Base-by-base conservation (phyloP, 163 green algal species). In the Scenedesmus sp. region DNA sequence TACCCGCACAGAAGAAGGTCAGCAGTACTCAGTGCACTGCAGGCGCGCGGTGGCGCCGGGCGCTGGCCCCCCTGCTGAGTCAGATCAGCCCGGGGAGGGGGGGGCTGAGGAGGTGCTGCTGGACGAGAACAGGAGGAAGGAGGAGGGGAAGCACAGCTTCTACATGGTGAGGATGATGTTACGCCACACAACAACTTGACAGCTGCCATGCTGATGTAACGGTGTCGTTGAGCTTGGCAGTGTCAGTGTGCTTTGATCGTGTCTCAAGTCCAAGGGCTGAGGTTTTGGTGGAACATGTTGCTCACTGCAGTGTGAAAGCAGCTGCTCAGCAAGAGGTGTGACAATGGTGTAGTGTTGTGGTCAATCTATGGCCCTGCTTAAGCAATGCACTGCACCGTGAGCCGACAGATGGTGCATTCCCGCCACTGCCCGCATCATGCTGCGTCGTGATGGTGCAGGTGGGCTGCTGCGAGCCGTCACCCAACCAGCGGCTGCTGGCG, bases 71-170 rank as follows among this genome's bases (percentile, higher is more conserved):
- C 87, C 90, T 26, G 51, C 37, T 35, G 93, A 96, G 87, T 43
- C 49, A 10, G 78, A 87, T 76, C 44, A 56, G 7, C 89, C 89
- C 10, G 26, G 9, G 15, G 30, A 35, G 18, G 49, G 12, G 15
- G 12, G 93, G 61, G 76, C 79, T 30, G 97, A 99, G 93, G 95
- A 99, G 92, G 88, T 98, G 12, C 51, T 99, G 89, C 93, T 99
- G 84, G 89, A 92, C 43, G 97, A 99, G 89, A 97, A 98, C 93
- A 97, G 97, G 91, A 97, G 98, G 61, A 94, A 95, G 86, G 94
- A 96, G 89, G 92, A 95, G 7, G 81, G 89, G 46, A 88, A 90
- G n/a, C 90, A 96, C 83, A 85, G 88, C 20, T 99, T 98, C 90
- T 99, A 98, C 96, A 96, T 97, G 90, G 93, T 97, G 35, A 86